Percentiles rank a stretch among this genome's conserved stretches.
Evolutionary conservation across 2,329 filamentous ascomycete species (phyloP).

Genomic region (Cladophialophora carrionii): DNA sequence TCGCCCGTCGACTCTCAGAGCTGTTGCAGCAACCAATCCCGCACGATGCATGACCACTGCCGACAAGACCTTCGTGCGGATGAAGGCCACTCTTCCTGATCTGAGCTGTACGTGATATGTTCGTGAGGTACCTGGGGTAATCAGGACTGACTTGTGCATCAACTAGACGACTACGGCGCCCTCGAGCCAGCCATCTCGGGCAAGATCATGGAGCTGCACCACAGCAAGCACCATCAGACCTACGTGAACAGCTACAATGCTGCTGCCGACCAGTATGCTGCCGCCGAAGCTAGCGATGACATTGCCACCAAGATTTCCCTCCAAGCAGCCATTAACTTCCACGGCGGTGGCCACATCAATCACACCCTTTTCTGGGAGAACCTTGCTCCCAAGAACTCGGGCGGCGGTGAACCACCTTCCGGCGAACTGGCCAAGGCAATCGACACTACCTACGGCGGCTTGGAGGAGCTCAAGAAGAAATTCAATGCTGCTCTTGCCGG

Average conservation of each 20-base stretch:
- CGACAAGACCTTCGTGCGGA: constrained; percentile 75
- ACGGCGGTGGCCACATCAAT: constrained; percentile 91
- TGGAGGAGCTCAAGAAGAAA: constrained; percentile 64
- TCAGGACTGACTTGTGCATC: constrained; percentile 1
- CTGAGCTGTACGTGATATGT: constrained; percentile 65
- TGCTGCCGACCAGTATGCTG: constrained; percentile 67
- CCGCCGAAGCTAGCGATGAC: constrained; percentile 61
- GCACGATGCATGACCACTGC: constrained; percentile 61
- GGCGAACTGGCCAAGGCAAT: constrained; percentile 62
- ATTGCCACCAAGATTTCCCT: constrained; percentile 67
- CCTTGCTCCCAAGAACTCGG: constrained; percentile 63
- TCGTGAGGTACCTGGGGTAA: background rate
- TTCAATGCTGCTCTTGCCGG: constrained; percentile 67
- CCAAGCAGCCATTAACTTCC: constrained; percentile 78
- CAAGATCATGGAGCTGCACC: constrained; percentile 93
- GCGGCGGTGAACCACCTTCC: constrained; percentile 65
- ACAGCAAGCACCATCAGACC: constrained; percentile 90
- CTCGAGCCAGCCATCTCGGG: constrained; percentile 82
- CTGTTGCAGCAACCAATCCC: constrained; percentile 58
- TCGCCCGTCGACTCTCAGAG: constrained; percentile 72
- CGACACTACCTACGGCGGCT: constrained; percentile 61
- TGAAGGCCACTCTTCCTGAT: constrained; percentile 92
- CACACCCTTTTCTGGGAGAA: constrained; percentile 86
- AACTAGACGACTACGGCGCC: constrained; percentile 87
- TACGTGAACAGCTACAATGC: constrained; percentile 89